Percentiles rank a stretch among this genome's conserved stretches.
Evolutionary conservation across 129 eudicot genomes (phyloP).

Genomic region (Helianthus tuberosus): DNA sequence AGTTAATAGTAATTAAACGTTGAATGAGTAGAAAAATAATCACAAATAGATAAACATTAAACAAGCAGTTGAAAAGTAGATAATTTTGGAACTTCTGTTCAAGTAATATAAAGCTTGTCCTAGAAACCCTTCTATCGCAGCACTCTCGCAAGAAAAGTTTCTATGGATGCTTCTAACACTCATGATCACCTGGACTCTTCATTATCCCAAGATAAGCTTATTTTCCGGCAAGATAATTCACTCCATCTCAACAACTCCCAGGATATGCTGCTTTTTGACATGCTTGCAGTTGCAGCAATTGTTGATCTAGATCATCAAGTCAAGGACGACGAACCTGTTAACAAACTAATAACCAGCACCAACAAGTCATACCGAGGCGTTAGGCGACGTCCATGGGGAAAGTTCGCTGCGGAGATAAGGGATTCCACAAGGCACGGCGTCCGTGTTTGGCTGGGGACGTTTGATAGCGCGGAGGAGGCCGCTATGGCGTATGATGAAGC

Average conservation of each 20-base stretch:
- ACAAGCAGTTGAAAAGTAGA: too few species aligned
- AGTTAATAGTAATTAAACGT: too few species aligned
- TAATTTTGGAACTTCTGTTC: too few species aligned
- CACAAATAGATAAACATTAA: too few species aligned
- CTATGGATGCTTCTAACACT: slow-evolving; percentile 14
- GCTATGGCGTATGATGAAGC: slow-evolving; percentile 88
- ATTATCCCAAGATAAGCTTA: slow-evolving; percentile 5
- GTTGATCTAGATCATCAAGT: slow-evolving; percentile 9
- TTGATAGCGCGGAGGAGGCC: slow-evolving; percentile 74
- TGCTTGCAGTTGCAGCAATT: slow-evolving; percentile 38
- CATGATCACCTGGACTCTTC: slow-evolving; percentile 28
- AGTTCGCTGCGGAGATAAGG: slow-evolving; percentile 82
- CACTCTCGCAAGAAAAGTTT: not conserved
- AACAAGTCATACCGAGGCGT: slow-evolving; percentile 70
- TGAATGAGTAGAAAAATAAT: too few species aligned
- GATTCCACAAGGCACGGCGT: slow-evolving; percentile 75
- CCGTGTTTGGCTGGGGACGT: slow-evolving; percentile 87
- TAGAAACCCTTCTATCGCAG: too few species aligned
- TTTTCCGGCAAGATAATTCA: slow-evolving; percentile 23
- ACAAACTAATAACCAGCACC: not conserved
- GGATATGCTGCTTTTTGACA: slow-evolving; percentile 56
- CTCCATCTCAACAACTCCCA: slow-evolving; percentile 63
- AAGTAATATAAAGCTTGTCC: too few species aligned
- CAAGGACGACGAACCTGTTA: too few species aligned
- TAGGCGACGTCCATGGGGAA: slow-evolving; percentile 88